Conservation (phyloP, 331 rosid genomes). For the Acacia concinna region DNA sequence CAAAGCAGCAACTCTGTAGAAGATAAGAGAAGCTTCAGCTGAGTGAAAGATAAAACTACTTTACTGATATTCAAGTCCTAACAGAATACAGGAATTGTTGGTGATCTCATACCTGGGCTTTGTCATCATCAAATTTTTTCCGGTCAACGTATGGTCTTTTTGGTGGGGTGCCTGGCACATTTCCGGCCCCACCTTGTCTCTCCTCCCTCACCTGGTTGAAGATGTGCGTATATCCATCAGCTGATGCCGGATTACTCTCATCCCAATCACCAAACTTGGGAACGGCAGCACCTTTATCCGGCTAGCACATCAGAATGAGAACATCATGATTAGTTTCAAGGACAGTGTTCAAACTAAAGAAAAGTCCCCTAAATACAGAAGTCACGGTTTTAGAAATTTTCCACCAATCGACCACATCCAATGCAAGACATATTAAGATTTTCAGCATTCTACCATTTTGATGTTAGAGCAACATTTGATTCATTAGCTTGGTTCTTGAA, state of each 20-base stretch:
- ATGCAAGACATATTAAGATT: background rate
- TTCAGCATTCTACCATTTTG: background rate
- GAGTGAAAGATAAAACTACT: background rate
- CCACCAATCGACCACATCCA: background rate
- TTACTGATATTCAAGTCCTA: background rate
- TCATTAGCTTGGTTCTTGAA: background rate
- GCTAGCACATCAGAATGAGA: conserved; percentile 46
- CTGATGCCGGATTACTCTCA: conserved; percentile 86
- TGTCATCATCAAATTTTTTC: conserved; percentile 35
- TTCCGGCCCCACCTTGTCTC: conserved; percentile 58
- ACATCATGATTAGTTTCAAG: conserved; percentile 25
- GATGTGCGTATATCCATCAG: conserved; percentile 91
- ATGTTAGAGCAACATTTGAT: background rate
- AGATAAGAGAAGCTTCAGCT: conserved; percentile 33
- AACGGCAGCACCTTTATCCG: conserved; percentile 93
- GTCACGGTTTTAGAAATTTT: background rate
- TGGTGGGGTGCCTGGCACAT: conserved; percentile 52
- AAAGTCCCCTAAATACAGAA: conserved; percentile 11
- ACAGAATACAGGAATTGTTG: background rate
- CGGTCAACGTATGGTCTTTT: conserved; percentile 43
- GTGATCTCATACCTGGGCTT: conserved; percentile 53
- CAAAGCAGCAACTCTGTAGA: conserved; percentile 76
- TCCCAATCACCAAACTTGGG: conserved; percentile 99
- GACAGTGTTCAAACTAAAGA: background rate
- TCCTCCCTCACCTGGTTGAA: conserved; percentile 88